phyloP scores from a whole-genome alignment of 345 rosid species.

The Xanthoceras sorbifolium region DNA sequence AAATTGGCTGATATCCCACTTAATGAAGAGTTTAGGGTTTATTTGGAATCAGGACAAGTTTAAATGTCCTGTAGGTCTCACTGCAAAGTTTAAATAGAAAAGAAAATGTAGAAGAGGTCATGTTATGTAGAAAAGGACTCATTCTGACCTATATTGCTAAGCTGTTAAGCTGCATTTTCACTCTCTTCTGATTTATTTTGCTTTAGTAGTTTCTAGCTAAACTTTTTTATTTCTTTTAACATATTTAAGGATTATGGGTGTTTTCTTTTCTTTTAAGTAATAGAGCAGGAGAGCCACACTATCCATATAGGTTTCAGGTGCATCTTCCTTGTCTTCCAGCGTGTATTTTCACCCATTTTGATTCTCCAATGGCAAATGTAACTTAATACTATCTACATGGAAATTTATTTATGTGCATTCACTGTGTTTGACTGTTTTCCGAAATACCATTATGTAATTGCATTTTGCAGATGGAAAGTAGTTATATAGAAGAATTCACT shows the following conservation, averaged over 20 bases:
- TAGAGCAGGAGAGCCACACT: neutral
- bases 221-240: neutral
- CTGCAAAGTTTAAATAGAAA: neutral
- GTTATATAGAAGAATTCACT: neutral
- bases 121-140: neutral
- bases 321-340: neutral
- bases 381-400: neutral
- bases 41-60: neutral
- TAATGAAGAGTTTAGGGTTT: neutral
- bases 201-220: neutral
- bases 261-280: neutral
- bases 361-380: neutral
- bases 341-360: neutral
- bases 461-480: too few relatives aligned
- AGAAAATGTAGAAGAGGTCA: neutral
- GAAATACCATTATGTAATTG: neutral
- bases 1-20: neutral
- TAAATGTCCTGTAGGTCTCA: neutral
- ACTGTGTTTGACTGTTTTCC: neutral
- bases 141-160: neutral
- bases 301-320: neutral
- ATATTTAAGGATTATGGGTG: neutral
- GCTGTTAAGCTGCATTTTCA: neutral
- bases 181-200: neutral
- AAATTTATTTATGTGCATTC: neutral